phyloP scores from a whole-genome alignment of 306 rosid species.

The Rosa rugosa region DNA sequence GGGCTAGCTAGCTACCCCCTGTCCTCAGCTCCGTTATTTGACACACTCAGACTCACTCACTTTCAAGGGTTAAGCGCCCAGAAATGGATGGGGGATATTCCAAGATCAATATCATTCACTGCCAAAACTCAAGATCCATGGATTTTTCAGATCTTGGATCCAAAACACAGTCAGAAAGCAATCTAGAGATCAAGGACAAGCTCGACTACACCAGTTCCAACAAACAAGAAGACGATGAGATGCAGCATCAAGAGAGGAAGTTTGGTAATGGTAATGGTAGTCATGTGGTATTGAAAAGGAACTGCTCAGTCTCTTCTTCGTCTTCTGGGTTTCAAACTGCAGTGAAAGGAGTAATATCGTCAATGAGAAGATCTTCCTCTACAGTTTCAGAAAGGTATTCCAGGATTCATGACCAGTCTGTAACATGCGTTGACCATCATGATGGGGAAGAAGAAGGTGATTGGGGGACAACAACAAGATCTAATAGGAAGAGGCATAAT shows the following conservation, averaged over 20 bases:
- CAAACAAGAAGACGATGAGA: constrained; percentile 3
- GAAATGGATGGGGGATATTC: constrained; percentile 50
- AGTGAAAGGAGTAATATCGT: constrained; percentile 52
- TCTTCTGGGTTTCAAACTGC: constrained; percentile 41
- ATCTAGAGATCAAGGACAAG: constrained; percentile 8
- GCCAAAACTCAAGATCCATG: constrained; percentile 54
- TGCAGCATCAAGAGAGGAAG: constrained; percentile 25
- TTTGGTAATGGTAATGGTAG: constrained; percentile 10
- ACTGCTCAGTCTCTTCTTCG: constrained; percentile 41
- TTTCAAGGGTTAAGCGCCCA: not conserved
- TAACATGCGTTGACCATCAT: constrained; percentile 26
- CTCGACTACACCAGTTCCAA: not conserved
- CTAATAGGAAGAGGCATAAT: constrained; percentile 23
- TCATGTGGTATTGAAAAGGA: constrained; percentile 34
- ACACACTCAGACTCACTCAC: too few relatives aligned
- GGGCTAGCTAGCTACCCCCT: too few relatives aligned
- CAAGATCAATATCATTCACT: constrained; percentile 34
- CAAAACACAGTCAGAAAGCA: not conserved
- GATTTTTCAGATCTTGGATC: constrained; percentile 42
- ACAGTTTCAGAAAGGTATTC: constrained; percentile 69
- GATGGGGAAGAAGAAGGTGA: constrained; percentile 4
- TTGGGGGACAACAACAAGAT: constrained; percentile 19
- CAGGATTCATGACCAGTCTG: constrained; percentile 70
- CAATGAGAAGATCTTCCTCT: constrained; percentile 75
- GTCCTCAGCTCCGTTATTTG: too few relatives aligned